Evolutionary conservation across 2,329 filamentous ascomycete species (phyloP), one percentile per base, ranked within the genome.

Genomic region (Tolypocladium cylindrosporum): DNA sequence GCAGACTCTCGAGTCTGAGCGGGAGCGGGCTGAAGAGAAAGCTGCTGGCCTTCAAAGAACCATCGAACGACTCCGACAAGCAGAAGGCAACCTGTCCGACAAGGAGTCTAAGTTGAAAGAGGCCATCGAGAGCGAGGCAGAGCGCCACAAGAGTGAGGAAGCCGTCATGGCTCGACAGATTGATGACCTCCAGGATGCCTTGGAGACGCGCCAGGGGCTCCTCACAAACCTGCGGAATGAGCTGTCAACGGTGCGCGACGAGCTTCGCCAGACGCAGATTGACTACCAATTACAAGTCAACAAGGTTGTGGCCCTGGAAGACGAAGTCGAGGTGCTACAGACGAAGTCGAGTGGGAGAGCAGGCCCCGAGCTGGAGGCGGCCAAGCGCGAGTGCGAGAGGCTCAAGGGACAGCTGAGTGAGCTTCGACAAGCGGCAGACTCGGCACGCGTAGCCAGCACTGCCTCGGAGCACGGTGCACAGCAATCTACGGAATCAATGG

Each of bases 251-350:
- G 80, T 86, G 10, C 83, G 82, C 57, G 88, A 91, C 62, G 85
- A 91, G 58, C 77, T 91, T 10, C 83, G 88, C n/a, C 77, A 87
- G 55, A 82, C 82, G 34, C 83, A 86, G 62, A 78, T 86, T 27
- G 84, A 87, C 62, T 80, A 84, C 66, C 81, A 84, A 62, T 69
- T 78, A 1, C 77, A 89, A 60, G 76, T 77, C 54, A 86, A 89
- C 62, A 90, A 85, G 68, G 76, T 86, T 2, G 82, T 88, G 58
- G 79, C 80, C 9, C 70, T 92, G 24, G 87, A 92, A 67, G 88
- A 91, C 62, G 89, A 91, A 68, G 78, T 91, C n/a, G 85, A 90
- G 56, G 82, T 90, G 36, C 73, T 92, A 16, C 87, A 91, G 68
- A 65, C 57, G 39, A 68, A 56, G 41, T 40, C 57, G 40, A 31